Percentiles rank a stretch among this genome's conserved stretches.
Conservation (phyloP, 2,329 filamentous ascomycete species). For the Plectosphaerella plurivora region DNA sequence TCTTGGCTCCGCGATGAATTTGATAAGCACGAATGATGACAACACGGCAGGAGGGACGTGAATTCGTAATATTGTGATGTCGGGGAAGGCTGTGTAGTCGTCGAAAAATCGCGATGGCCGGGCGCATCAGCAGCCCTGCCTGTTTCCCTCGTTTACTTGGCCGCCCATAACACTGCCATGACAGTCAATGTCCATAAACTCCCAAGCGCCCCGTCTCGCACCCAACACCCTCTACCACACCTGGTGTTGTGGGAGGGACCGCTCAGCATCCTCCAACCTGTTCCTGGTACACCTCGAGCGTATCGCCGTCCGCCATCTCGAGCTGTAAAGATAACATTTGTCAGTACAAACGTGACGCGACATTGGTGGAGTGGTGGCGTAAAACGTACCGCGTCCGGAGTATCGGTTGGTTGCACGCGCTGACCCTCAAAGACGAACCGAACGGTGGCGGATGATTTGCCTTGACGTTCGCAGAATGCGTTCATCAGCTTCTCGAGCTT, state of each 20-base stretch:
- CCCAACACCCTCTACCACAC: background rate
- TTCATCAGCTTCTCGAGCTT: constrained; percentile 97
- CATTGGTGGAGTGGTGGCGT: background rate
- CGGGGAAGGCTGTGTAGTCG: background rate
- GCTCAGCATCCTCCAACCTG: constrained; percentile 71
- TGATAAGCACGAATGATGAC: no score
- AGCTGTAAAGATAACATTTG: constrained; percentile 51
- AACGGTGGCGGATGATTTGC: constrained; percentile 78
- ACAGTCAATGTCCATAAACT: no score
- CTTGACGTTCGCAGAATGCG: constrained; percentile 94
- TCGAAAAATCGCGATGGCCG: no score
- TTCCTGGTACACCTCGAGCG: constrained; percentile 95
- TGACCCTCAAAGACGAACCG: constrained; percentile 96
- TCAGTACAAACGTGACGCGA: background rate
- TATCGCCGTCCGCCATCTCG: constrained; percentile 95
- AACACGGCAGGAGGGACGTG: no score
- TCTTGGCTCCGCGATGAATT: no score
- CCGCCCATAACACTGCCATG: no score
- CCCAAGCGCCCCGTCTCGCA: background rate
- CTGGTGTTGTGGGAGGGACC: background rate
- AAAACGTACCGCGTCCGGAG: constrained; percentile 78
- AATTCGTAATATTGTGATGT: background rate
- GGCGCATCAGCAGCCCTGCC: no score
- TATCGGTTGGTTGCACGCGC: constrained; percentile 83
- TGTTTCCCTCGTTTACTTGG: no score